Conservation (phyloP, 176 grass and related monocot genomes). For the Avena eriantha region DNA sequence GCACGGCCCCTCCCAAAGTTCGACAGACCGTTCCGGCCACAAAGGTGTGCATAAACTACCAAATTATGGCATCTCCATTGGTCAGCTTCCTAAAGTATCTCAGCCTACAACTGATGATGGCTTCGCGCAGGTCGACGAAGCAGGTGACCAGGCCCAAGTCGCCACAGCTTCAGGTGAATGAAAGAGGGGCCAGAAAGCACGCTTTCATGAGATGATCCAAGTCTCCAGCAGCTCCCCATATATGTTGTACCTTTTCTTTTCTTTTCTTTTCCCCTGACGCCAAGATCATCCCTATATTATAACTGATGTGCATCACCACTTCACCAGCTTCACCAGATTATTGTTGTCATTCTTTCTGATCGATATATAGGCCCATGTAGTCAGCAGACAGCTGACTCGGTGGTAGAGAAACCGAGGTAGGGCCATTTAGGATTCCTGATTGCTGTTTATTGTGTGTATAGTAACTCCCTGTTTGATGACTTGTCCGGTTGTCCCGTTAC, state of each 20-base stretch:
- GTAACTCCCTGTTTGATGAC: constrained; percentile 6
- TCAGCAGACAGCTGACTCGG: constrained; percentile 50
- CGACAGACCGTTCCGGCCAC: constrained; percentile 79
- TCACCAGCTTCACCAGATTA: not conserved
- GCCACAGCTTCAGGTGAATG: constrained; percentile 73
- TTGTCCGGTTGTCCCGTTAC: not conserved
- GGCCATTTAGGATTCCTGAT: constrained; percentile 30
- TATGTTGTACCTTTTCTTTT: not conserved
- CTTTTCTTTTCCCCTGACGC: not conserved
- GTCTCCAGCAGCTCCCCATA: not conserved
- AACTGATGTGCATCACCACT: not conserved
- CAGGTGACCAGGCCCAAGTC: constrained; percentile 69
- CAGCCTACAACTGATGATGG: not conserved
- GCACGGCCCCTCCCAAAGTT: constrained; percentile 86
- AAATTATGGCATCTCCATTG: not conserved
- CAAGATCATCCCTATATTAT: constrained; percentile 40
- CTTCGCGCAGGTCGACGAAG: constrained; percentile 64
- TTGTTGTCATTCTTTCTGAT: constrained; percentile 38
- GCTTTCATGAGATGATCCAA: constrained; percentile 75
- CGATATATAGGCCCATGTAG: constrained; percentile 14
- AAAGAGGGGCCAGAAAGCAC: constrained; percentile 56
- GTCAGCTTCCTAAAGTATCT: constrained; percentile 33
- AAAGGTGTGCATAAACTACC: constrained; percentile 57
- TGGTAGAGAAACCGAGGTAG: constrained; percentile 12
- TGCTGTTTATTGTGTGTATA: constrained; percentile 11